Conservation (phyloP, 1,284 basidiomycete species). For the Ganoderma leucocontextum region DNA sequence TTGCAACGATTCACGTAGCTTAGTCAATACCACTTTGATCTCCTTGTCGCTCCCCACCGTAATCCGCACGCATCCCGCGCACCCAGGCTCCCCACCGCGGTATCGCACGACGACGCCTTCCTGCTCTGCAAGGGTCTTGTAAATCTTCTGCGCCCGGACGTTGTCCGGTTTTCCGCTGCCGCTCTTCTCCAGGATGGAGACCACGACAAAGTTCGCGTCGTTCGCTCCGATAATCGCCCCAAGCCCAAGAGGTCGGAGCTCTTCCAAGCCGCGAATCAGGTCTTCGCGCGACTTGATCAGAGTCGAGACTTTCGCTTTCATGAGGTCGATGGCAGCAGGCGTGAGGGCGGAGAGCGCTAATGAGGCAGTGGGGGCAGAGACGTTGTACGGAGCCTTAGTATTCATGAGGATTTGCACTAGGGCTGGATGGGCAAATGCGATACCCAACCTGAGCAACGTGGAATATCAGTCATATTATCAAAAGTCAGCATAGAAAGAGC, state of each 20-base stretch:
- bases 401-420: slow-evolving; percentile 94
- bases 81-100: slow-evolving; percentile 88
- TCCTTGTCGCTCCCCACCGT: slow-evolving; percentile 91
- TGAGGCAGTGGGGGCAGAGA: slow-evolving; percentile 89
- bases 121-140: slow-evolving; percentile 87
- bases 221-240: slow-evolving; percentile 83
- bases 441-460: slow-evolving; percentile 74
- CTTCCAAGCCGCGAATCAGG: slow-evolving; percentile 60
- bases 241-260: slow-evolving; percentile 62
- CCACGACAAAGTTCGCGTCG: slow-evolving; percentile 92
- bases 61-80: slow-evolving; percentile 88
- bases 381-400: slow-evolving; percentile 98
- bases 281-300: slow-evolving; percentile 67
- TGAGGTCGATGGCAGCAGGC: slow-evolving; percentile 65
- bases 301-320: slow-evolving; percentile 71
- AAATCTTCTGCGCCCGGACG: slow-evolving; percentile 72
- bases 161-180: slow-evolving; percentile 68
- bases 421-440: slow-evolving; percentile 89
- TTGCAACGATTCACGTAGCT: slow-evolving; percentile 56
- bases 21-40: slow-evolving; percentile 63
- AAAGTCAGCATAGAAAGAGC: neutral
- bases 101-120: slow-evolving; percentile 92
- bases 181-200: slow-evolving; percentile 73
- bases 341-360: slow-evolving; percentile 83
- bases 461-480: neutral